These are phyloP conservation scores for Heritiera littoralis DNA, from an alignment of 345 rosid species.

Conservation along the genomic window DNA sequence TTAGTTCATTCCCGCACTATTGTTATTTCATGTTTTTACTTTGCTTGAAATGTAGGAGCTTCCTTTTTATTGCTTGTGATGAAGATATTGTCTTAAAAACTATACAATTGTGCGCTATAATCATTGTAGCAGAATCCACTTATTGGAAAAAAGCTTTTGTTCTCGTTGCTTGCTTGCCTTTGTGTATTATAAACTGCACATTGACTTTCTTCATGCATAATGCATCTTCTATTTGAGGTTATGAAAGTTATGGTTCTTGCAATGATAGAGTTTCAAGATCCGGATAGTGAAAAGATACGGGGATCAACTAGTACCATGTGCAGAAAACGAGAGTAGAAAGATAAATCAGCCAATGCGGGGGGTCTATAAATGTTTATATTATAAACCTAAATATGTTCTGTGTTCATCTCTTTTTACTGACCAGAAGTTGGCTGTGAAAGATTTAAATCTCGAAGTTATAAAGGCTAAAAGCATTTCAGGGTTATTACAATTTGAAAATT, in stretches of 20 bases:
- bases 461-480: too few species aligned
- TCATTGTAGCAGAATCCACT: not conserved
- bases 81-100: not conserved
- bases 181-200: not conserved
- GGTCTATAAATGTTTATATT: too few species aligned
- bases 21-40: not conserved
- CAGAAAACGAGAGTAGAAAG: too few species aligned
- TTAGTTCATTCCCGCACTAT: slow-evolving; percentile 12
- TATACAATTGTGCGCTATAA: not conserved
- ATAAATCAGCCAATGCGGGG: too few species aligned
- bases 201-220: not conserved
- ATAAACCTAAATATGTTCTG: too few species aligned
- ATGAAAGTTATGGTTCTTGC: not conserved
- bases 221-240: not conserved
- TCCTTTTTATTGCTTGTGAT: not conserved
- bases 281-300: not conserved
- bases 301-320: too few species aligned
- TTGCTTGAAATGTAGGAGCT: not conserved
- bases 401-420: too few species aligned
- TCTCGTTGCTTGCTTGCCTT: not conserved
- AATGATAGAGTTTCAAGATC: not conserved
- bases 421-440: too few species aligned
- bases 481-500: too few species aligned
- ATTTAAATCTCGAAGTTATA: too few species aligned
- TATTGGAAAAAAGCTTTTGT: not conserved